Conservation (phyloP, 1,284 basidiomycete species). For the Ceratobasidium sp. region DNA sequence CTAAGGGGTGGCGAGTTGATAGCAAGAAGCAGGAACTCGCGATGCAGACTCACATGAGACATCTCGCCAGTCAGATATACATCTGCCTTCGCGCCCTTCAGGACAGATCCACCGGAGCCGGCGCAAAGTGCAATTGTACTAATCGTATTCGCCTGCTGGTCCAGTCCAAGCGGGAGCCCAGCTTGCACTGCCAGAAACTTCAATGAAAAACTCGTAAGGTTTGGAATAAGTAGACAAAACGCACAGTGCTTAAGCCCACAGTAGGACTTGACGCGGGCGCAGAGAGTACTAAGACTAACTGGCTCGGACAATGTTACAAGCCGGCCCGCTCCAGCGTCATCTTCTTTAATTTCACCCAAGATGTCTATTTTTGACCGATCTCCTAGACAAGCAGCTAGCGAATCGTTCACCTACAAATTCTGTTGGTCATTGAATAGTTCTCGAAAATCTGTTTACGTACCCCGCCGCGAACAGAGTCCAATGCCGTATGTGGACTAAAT, state of each 20-base stretch:
- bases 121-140: conserved; percentile 82
- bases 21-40: background rate
- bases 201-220: background rate
- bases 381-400: conserved; percentile 48
- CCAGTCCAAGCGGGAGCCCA: conserved; percentile 63
- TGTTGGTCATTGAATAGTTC: conserved; percentile 51
- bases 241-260: conserved; percentile 75
- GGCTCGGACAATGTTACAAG: conserved; percentile 72
- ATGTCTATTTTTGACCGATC: conserved; percentile 57
- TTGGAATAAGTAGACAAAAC: conserved; percentile 51
- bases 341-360: conserved; percentile 54
- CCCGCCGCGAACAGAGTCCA: conserved; percentile 85
- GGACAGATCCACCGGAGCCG: conserved; percentile 83
- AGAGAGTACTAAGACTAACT: conserved; percentile 70
- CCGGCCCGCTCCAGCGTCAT: conserved; percentile 74
- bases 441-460: conserved; percentile 78
- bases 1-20: conserved; percentile 58
- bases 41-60: conserved; percentile 74
- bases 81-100: conserved; percentile 79
- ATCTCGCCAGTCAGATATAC: conserved; percentile 94
- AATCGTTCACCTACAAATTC: conserved; percentile 42
- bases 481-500: conserved; percentile 88
- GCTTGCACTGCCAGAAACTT: conserved; percentile 77
- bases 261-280: conserved; percentile 76
- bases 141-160: conserved; percentile 51